Percentiles rank a stretch among this genome's conserved stretches.
Evolutionary conservation across 2,329 filamentous ascomycete genomes (phyloP).

Genomic region (Tolypocladium inflatum): DNA sequence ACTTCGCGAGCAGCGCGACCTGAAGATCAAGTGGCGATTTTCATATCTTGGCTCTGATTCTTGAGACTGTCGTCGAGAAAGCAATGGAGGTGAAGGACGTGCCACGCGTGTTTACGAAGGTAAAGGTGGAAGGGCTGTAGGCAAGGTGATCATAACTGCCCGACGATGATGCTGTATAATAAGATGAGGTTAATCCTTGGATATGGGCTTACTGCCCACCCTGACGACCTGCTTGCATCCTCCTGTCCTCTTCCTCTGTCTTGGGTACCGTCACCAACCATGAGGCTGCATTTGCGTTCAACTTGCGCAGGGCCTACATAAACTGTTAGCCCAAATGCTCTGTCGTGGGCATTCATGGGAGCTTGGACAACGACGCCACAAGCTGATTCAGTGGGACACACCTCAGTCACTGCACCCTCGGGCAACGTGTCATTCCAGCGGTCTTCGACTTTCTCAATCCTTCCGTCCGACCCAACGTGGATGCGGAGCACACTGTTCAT

Average conservation of each 20-base stretch:
- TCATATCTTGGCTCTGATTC: too few species aligned
- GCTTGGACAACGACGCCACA: neutral
- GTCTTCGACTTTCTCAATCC: slow-evolving; percentile 25
- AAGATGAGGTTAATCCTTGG: neutral
- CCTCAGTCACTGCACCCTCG: slow-evolving; percentile 22
- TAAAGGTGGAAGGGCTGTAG: too few species aligned
- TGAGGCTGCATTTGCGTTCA: neutral
- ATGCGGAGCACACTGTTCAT: slow-evolving; percentile 34
- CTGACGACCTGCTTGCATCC: neutral
- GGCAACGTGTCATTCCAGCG: slow-evolving; percentile 26
- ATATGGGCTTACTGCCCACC: neutral
- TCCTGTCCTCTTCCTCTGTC: neutral
- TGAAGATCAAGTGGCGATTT: too few species aligned
- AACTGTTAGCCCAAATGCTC: neutral
- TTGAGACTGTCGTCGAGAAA: too few species aligned
- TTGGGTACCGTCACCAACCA: neutral
- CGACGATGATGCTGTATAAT: neutral
- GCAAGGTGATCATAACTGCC: too few species aligned
- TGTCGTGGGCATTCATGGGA: neutral
- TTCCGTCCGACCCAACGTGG: slow-evolving; percentile 19
- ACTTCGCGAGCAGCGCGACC: too few species aligned
- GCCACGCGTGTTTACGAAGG: too few species aligned
- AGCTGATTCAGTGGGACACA: slow-evolving; percentile 9
- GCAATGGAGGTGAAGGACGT: too few species aligned
- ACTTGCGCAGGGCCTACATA: neutral